Evolutionary conservation across 805 yeast genomes (phyloP).

Genomic region (Zygosaccharomyces gambellarensis): DNA sequence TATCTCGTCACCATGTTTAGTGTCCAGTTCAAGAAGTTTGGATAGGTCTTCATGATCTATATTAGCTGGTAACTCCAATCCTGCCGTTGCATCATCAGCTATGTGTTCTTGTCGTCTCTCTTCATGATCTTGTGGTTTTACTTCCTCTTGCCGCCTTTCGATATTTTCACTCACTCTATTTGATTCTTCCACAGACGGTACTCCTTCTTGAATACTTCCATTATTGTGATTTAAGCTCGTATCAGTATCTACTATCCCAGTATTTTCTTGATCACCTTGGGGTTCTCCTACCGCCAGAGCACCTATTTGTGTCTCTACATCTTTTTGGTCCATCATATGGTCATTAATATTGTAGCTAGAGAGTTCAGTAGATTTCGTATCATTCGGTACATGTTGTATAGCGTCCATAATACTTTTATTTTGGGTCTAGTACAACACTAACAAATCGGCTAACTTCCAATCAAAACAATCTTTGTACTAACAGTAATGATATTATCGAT

Average conservation of each 20-base stretch:
- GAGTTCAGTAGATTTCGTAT: conserved; percentile 7
- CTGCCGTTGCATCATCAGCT: conserved; percentile 15
- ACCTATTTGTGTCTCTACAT: conserved; percentile 1
- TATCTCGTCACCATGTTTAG: conserved; percentile 31
- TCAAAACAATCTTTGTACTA: neutral
- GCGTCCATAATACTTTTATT: conserved; percentile 9
- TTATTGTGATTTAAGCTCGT: neutral
- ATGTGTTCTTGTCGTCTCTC: conserved; percentile 5
- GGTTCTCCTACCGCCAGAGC: conserved; percentile 3
- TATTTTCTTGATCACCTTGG: neutral
- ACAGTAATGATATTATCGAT: neutral
- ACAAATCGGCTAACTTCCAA: neutral
- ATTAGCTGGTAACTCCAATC: conserved; percentile 23
- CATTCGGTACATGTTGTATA: conserved; percentile 9
- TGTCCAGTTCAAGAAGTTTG: conserved; percentile 31
- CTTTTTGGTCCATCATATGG: conserved; percentile 1
- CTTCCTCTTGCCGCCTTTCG: neutral
- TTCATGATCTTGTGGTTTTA: conserved; percentile 9
- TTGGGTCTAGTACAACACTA: neutral
- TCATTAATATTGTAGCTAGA: neutral
- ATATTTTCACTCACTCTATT: conserved; percentile 1
- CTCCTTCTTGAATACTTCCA: neutral
- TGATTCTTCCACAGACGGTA: conserved; percentile 7
- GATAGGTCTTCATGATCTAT: conserved; percentile 31
- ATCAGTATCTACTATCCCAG: neutral